Evolutionary conservation across 2,329 filamentous ascomycete genomes (phyloP), one percentile per base, ranked within the genome.

Genomic region (Fusarium mexicanum): DNA sequence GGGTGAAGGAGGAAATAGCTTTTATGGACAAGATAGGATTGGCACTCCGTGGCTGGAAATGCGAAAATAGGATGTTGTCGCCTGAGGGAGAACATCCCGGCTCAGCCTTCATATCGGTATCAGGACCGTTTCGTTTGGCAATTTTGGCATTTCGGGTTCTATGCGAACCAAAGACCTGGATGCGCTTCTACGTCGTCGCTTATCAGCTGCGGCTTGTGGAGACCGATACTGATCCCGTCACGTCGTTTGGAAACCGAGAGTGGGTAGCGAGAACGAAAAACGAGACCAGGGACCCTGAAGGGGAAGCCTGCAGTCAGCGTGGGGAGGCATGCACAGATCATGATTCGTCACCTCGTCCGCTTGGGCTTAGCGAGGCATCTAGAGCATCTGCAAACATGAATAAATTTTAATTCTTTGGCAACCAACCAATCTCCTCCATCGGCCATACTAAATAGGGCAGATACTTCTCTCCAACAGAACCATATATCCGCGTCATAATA

Each of bases 181-280:
- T 18, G n/a, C 5, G 6, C 8, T 44, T 11, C n/a, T 1, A 5
- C 10, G n/a, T 2, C 7, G 11, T 20, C 9, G 12, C 24, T 20
- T 26, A 46, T 46, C 8, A 20, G 24, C n/a, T 58, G 5, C 29
- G 11, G n/a, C 20, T 14, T 14, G 8, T 26, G 24, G 24, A 44
- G 10, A 18, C 16, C 17, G 16, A 24, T 8, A 2, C n/a, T 11
- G 17, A 26, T 8, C 24, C 31, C 31, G 24, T 14, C 37, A 24
- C 5, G 18, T 59, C 41, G 31, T 38, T 37, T 59, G 2, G 14
- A 12, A 38, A 31, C 0, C 57, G 57, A 60, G 3, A 38, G 16
- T 38, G 41, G 31, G 33, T 20, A 37, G 14, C 20, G 43, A 14
- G 57, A 60, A 60, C 43, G n/a, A 60, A 8, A 31, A 37, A 1